Conservation (phyloP, 345 rosid genomes). For the Lepidium sativum region DNA sequence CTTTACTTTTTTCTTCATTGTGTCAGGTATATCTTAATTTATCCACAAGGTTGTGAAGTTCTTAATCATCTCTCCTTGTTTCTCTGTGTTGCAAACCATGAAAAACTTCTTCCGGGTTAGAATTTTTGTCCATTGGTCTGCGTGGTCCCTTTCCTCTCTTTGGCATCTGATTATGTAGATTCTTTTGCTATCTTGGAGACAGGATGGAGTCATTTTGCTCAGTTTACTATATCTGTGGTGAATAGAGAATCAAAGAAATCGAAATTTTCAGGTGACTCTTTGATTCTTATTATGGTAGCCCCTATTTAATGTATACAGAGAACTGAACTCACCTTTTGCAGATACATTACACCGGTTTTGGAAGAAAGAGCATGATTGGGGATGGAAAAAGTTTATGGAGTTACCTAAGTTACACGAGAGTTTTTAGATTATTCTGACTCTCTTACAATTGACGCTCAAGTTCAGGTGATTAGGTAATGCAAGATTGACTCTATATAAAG, state of each 20-base stretch:
- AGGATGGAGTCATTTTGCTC: constrained; percentile 99
- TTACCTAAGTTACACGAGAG: constrained; percentile 79
- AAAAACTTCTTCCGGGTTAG: constrained; percentile 95
- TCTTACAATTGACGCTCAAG: constrained; percentile 89
- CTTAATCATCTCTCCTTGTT: constrained; percentile 95
- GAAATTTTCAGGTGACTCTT: constrained; percentile 63
- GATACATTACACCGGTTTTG: constrained; percentile 96
- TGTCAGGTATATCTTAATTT: constrained; percentile 90
- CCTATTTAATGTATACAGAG: constrained; percentile 5
- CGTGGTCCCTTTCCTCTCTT: not conserved
- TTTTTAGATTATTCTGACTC: constrained; percentile 74
- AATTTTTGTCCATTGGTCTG: constrained; percentile 11
- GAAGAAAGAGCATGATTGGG: constrained; percentile 99
- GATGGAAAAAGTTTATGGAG: constrained; percentile 99
- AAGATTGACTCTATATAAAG: not conserved
- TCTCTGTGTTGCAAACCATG: constrained; percentile 90
- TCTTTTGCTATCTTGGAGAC: constrained; percentile 17
- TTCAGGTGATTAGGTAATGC: constrained; percentile 86
- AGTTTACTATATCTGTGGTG: constrained; percentile 96
- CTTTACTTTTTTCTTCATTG: not conserved
- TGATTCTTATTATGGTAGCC: not conserved
- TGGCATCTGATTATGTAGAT: not conserved
- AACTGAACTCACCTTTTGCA: constrained; percentile 33
- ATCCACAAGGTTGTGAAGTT: constrained; percentile 98
- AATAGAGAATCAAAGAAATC: constrained; percentile 81